A percentile compares a stretch with the other conserved stretches of the same genome.
phyloP scores from a whole-genome alignment of 306 rosid genomes.

The Quercus cerris region DNA sequence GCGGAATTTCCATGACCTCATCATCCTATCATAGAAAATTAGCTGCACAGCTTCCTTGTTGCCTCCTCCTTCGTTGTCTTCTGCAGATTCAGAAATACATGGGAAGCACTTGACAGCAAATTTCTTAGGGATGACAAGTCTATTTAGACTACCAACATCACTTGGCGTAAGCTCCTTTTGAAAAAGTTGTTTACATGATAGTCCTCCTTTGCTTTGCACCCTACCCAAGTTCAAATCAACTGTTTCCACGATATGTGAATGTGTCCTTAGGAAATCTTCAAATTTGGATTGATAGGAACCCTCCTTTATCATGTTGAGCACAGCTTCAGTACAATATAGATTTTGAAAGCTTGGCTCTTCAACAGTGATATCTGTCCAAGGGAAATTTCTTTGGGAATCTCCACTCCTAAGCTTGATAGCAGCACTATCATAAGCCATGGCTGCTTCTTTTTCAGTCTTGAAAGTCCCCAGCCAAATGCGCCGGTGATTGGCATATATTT shows the following conservation, averaged over 20 bases:
- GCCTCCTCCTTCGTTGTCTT: neutral
- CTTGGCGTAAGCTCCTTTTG: constrained; percentile 44
- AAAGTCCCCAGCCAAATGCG: constrained; percentile 40
- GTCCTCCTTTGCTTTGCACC: neutral
- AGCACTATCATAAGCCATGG: constrained; percentile 41
- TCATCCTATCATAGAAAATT: constrained; percentile 42
- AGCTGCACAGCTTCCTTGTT: constrained; percentile 25
- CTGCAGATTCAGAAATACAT: neutral
- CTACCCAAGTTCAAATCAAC: neutral
- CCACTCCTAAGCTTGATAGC: constrained; percentile 31
- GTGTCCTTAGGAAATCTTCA: neutral
- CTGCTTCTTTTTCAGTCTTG: constrained; percentile 29
- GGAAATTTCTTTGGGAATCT: constrained; percentile 30
- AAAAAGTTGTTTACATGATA: constrained; percentile 25
- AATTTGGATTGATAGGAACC: constrained; percentile 32
- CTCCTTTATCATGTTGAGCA: constrained; percentile 39
- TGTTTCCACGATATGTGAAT: neutral
- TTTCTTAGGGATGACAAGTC: constrained; percentile 36
- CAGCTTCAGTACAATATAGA: constrained; percentile 18
- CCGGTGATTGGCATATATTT: constrained; percentile 28
- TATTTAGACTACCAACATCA: constrained; percentile 42
- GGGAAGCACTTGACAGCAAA: constrained; percentile 29
- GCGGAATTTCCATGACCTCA: constrained; percentile 59
- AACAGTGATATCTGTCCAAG: constrained; percentile 13
- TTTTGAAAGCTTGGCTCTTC: constrained; percentile 31